These are phyloP conservation scores for Carex cristatella DNA, from an alignment of 176 grass and related monocot species.

Conservation along the genomic window DNA sequence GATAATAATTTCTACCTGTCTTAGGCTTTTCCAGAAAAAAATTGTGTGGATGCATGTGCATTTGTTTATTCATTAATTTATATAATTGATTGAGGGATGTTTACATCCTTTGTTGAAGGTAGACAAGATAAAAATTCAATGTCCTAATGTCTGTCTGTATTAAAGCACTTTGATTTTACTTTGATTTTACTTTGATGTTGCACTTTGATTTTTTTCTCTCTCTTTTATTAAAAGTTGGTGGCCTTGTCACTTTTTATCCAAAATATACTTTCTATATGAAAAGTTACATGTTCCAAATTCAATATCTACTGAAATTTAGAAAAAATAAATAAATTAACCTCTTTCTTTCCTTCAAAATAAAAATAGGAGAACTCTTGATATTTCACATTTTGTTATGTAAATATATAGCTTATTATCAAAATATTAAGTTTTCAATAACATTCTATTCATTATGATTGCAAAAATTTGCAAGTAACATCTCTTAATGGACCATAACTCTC, in stretches of 20 bases:
- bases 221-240: background rate
- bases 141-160: background rate
- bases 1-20: background rate
- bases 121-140: constrained; percentile 8
- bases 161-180: background rate
- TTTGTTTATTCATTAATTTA: background rate
- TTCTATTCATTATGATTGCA: background rate
- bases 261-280: background rate
- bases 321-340: too few relatives aligned
- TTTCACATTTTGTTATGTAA: background rate
- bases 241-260: background rate
- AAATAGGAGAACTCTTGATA: background rate
- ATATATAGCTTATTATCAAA: background rate
- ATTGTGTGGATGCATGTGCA: background rate
- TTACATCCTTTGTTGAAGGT: background rate
- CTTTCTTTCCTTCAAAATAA: too few relatives aligned
- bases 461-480: background rate
- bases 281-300: too few relatives aligned
- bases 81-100: background rate
- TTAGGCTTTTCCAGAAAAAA: background rate
- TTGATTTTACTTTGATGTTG: background rate
- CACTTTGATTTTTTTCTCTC: background rate
- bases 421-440: background rate
- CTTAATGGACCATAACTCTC: background rate
- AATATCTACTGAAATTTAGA: too few relatives aligned